A percentile compares a stretch with the other conserved stretches of the same genome.
Evolutionary conservation across 2,329 filamentous ascomycete species (phyloP).

Genomic region (Sporothrix mexicana): DNA sequence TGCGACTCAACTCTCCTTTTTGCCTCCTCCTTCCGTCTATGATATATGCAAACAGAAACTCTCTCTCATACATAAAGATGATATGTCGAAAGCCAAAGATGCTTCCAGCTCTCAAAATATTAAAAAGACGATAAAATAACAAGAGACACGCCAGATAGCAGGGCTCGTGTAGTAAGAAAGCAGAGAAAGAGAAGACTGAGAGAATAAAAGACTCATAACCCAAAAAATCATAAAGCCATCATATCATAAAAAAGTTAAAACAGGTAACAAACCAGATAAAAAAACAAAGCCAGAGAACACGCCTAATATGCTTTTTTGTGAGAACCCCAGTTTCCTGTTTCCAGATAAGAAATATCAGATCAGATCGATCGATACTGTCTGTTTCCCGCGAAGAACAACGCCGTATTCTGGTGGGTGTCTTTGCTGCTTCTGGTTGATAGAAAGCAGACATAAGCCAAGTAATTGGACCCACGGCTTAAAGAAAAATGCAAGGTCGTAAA

Average conservation of each 20-base stretch:
- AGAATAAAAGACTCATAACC: slow-evolving; percentile 36
- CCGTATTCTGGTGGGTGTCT: background rate
- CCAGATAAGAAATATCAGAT: background rate
- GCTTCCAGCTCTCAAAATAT: slow-evolving; percentile 2
- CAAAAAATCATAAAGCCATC: slow-evolving; percentile 37
- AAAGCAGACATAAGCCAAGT: background rate
- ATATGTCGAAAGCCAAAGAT: background rate
- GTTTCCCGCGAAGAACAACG: background rate
- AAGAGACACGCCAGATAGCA: slow-evolving; percentile 27
- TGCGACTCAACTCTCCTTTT: background rate
- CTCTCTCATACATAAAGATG: slow-evolving; percentile 2
- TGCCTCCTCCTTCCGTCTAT: background rate
- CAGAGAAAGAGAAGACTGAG: slow-evolving; percentile 19
- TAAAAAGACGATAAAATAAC: slow-evolving; percentile 36
- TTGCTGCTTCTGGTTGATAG: background rate
- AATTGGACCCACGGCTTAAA: background rate
- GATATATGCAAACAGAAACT: slow-evolving; percentile 14
- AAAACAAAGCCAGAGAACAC: slow-evolving; percentile 6
- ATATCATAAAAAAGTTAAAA: slow-evolving; percentile 31
- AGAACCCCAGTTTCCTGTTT: background rate
- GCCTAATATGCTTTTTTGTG: slow-evolving; percentile 28
- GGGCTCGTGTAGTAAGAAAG: slow-evolving; percentile 14
- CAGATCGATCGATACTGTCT: background rate
- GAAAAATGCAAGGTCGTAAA: background rate
- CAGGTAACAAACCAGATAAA: background rate